A percentile compares a stretch with the other conserved stretches of the same genome.
Evolutionary conservation across 345 rosid species (phyloP).

Genomic region (Lepidium sativum): DNA sequence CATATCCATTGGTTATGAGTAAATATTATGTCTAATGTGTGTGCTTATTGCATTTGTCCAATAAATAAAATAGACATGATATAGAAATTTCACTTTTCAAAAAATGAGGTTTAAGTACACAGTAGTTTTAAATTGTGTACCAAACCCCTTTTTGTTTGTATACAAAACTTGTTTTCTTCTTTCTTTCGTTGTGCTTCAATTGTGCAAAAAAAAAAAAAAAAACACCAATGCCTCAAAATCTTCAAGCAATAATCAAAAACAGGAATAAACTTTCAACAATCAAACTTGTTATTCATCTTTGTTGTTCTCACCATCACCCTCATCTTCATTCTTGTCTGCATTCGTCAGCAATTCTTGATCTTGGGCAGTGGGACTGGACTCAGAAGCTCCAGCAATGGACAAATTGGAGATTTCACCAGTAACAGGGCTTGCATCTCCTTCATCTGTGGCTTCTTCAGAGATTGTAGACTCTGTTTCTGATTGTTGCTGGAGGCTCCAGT

Average conservation of each 20-base stretch:
- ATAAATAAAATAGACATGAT: neutral
- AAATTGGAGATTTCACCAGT: conserved; percentile 22
- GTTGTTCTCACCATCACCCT: conserved; percentile 10
- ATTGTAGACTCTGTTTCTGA: conserved; percentile 31
- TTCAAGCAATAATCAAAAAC: conserved; percentile 7
- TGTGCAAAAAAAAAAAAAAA: conserved; percentile 12
- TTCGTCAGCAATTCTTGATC: conserved; percentile 12
- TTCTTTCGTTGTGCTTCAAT: neutral
- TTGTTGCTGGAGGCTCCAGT: conserved; percentile 76
- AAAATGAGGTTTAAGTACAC: conserved; percentile 10
- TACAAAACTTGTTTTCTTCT: conserved; percentile 1
- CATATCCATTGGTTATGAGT: no score
- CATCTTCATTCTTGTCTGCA: conserved; percentile 6
- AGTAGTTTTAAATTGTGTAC: conserved; percentile 9
- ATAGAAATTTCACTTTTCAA: conserved; percentile 8
- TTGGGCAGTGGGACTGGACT: conserved; percentile 9
- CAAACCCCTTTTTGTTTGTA: conserved; percentile 7
- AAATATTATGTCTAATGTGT: no score
- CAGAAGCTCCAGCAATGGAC: conserved; percentile 22
- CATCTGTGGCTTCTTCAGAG: conserved; percentile 29
- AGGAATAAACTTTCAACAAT: neutral
- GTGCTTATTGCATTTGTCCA: neutral
- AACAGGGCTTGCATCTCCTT: conserved; percentile 21
- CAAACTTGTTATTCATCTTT: conserved; percentile 12
- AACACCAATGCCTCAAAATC: conserved; percentile 13